Evolutionary conservation across 139 green algal genomes (phyloP), one percentile per base, ranked within the genome.

Genomic region (Dunaliella sp.): DNA sequence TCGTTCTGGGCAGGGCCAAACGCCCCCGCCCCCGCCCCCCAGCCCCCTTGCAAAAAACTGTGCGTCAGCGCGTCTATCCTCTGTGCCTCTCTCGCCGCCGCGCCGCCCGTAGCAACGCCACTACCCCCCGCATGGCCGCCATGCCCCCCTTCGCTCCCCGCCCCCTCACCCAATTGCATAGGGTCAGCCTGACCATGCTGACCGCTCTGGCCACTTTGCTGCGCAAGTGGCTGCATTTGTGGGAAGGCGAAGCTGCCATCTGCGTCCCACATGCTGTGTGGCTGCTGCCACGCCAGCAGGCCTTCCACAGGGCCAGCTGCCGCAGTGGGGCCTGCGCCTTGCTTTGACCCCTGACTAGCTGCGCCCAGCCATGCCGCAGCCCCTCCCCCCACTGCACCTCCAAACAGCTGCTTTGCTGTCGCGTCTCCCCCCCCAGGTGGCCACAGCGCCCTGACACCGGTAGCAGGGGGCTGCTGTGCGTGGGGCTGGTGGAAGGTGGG

Each of bases 401-500:
- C 74, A 79, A 34, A 65, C 78, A 32, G 38, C 35, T 75, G 36
- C 24, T 36, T 1, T 22, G 33, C 12, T 1, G 2, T 58, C 21
- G 38, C 2, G 38, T 38, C 3, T 85, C 85, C 2, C 7, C 7
- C 48, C 58, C 77, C 1, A n/a, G n/a, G n/a, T n/a, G n/a, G n/a
- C n/a, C n/a, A n/a, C n/a, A n/a, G n/a, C n/a, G n/a, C n/a, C n/a
- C n/a, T n/a, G n/a, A n/a, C n/a, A n/a, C n/a, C n/a, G n/a, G n/a
- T n/a, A n/a, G n/a, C n/a, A n/a, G n/a, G n/a, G n/a, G n/a, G n/a
- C n/a, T n/a, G n/a, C n/a, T n/a, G n/a, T n/a, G n/a, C n/a, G 31
- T 3, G 32, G 77, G 77, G 33, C 32, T 38, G 59, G 22, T 59
- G 79, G n/a, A 86, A 91, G 0, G 82, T 83, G 0, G 85, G 85